Conservation (phyloP, 2,329 filamentous ascomycete species). For the Colletotrichum musae region DNA sequence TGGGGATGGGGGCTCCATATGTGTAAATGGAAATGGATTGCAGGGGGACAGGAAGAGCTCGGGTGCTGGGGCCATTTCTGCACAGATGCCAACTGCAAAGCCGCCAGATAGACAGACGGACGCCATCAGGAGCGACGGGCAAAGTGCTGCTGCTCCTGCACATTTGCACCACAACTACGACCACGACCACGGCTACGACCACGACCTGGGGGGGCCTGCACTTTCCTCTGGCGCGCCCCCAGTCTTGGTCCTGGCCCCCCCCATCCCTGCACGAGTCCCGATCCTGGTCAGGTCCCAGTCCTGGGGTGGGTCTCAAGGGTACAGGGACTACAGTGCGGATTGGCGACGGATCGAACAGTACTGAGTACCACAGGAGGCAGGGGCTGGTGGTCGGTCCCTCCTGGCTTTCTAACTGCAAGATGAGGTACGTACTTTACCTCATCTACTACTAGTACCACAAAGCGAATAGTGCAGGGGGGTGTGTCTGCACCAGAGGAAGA, state of each 20-base stretch:
- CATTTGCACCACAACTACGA: constrained; percentile 13
- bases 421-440: not conserved
- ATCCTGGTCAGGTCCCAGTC: constrained; percentile 18
- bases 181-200: not conserved
- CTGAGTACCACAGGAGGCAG: constrained; percentile 6
- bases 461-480: not conserved
- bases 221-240: constrained; percentile 26
- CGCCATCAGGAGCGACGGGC: constrained; percentile 28
- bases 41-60: constrained; percentile 16
- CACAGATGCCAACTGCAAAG: constrained; percentile 35
- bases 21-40: constrained; percentile 39
- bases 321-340: constrained; percentile 31
- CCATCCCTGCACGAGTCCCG: constrained; percentile 8
- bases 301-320: constrained; percentile 23
- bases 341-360: constrained; percentile 1
- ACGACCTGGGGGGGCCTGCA: constrained; percentile 6
- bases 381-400: constrained; percentile 28
- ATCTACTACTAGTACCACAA: not conserved
- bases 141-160: constrained; percentile 17
- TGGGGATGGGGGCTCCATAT: constrained; percentile 34
- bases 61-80: constrained; percentile 25
- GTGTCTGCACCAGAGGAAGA: constrained; percentile 9
- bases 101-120: constrained; percentile 32
- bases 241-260: constrained; percentile 8
- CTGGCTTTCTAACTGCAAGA: constrained; percentile 10